Percentiles rank a stretch among this genome's conserved stretches.
Conservation (phyloP, 495 filamentous ascomycete genomes). For the Tuber brumale region DNA sequence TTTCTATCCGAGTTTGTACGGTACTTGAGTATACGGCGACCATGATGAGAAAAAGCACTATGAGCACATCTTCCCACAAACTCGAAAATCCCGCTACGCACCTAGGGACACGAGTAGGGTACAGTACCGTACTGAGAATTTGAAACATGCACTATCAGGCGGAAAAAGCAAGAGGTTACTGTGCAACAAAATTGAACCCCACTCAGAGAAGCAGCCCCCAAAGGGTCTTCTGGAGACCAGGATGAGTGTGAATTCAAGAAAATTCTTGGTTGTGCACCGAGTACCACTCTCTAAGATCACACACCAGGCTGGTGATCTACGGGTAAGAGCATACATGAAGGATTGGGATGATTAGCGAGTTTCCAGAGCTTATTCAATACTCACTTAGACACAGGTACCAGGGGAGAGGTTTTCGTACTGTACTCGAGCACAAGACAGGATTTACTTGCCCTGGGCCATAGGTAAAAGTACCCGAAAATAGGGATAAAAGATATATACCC, state of each 20-base stretch:
- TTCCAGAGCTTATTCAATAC: no score
- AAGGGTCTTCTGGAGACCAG: not conserved
- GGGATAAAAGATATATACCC: no score
- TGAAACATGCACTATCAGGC: not conserved
- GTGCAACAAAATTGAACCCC: not conserved
- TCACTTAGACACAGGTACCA: no score
- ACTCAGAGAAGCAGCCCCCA: not conserved
- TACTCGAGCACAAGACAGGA: no score
- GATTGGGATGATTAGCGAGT: not conserved
- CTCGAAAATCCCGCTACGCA: not conserved
- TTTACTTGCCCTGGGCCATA: no score
- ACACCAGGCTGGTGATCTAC: not conserved
- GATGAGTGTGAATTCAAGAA: not conserved
- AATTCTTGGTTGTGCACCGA: not conserved
- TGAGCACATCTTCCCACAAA: not conserved
- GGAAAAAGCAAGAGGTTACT: not conserved
- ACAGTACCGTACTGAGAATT: not conserved
- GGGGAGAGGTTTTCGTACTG: no score
- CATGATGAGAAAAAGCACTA: not conserved
- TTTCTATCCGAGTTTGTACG: no score
- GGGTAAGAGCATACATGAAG: not conserved
- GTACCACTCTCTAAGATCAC: not conserved
- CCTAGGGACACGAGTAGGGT: not conserved
- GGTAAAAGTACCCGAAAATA: no score
- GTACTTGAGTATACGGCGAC: not conserved